A percentile compares a stretch with the other conserved stretches of the same genome.
phyloP scores from a whole-genome alignment of 1,284 basidiomycete genomes.

The Malassezia sp. region DNA sequence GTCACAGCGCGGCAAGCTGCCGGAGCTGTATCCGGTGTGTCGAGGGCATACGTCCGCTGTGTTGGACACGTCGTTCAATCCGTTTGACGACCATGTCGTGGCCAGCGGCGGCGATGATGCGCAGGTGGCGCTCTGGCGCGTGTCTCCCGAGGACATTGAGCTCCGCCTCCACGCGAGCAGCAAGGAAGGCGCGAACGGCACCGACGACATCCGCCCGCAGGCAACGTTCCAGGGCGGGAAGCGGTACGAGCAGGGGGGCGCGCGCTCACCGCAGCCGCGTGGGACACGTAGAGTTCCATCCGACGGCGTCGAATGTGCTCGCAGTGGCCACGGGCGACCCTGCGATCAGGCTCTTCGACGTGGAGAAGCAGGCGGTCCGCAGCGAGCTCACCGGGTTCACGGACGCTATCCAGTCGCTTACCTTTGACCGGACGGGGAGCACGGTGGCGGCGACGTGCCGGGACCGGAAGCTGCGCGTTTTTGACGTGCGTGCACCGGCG shows the following conservation, averaged over 20 bases:
- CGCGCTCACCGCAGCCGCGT: slow-evolving; percentile 68
- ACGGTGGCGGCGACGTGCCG: slow-evolving; percentile 60
- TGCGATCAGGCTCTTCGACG: slow-evolving; percentile 79
- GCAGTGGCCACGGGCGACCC: slow-evolving; percentile 80
- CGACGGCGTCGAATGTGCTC: slow-evolving; percentile 74
- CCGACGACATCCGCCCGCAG: slow-evolving; percentile 64
- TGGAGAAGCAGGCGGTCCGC: slow-evolving; percentile 42
- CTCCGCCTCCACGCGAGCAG: slow-evolving; percentile 50
- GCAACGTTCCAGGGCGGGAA: slow-evolving; percentile 47
- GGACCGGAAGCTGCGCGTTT: slow-evolving; percentile 81
- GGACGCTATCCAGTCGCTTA: slow-evolving; percentile 75
- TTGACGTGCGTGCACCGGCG: slow-evolving; percentile 70
- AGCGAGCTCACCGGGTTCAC: slow-evolving; percentile 63
- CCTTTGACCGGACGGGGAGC: slow-evolving; percentile 73
- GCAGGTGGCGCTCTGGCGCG: slow-evolving; percentile 76
- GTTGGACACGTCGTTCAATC: slow-evolving; percentile 95
- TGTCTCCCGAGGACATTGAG: slow-evolving; percentile 53
- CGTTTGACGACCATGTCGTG: slow-evolving; percentile 79
- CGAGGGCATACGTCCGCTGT: slow-evolving; percentile 69
- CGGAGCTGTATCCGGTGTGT: slow-evolving; percentile 82
- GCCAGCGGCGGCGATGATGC: slow-evolving; percentile 88
- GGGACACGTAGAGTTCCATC: slow-evolving; percentile 89
- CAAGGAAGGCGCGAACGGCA: neutral
- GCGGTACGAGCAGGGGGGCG: too few relatives aligned
- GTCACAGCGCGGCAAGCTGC: slow-evolving; percentile 55